A percentile compares a stretch with the other conserved stretches of the same genome.
These are phyloP conservation scores for Alternaria consortialis DNA, from an alignment of 2,329 filamentous ascomycete species.

Conservation along the genomic window DNA sequence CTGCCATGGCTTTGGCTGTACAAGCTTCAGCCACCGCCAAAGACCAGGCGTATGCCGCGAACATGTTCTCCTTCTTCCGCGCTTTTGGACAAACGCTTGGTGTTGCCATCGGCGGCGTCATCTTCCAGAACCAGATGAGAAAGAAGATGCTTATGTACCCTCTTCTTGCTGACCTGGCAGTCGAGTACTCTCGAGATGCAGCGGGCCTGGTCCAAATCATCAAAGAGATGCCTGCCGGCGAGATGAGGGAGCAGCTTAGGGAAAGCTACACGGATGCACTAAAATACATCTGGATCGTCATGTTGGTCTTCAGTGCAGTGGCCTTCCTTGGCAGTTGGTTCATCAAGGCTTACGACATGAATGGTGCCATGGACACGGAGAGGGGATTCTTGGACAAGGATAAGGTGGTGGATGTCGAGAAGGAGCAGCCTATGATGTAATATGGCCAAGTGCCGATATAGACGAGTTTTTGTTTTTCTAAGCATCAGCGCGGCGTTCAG, in stretches of 20 bases:
- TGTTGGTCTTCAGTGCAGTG: conserved; percentile 62
- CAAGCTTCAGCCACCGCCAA: conserved; percentile 67
- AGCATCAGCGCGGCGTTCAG: conserved; percentile 13
- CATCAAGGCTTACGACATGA: conserved; percentile 59
- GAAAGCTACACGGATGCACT: conserved; percentile 64
- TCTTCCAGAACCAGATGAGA: conserved; percentile 73
- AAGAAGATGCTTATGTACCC: conserved; percentile 60
- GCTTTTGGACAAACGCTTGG: conserved; percentile 72
- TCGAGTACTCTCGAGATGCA: conserved; percentile 64
- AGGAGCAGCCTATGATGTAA: conserved; percentile 13
- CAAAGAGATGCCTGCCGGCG: conserved; percentile 60
- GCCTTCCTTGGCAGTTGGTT: conserved; percentile 63
- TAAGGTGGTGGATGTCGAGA: conserved; percentile 33
- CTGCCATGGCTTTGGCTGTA: conserved; percentile 69
- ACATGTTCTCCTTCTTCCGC: conserved; percentile 73
- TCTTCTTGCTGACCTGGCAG: conserved; percentile 58
- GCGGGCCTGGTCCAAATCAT: conserved; percentile 68
- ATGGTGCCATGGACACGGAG: conserved; percentile 58
- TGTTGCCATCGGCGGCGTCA: conserved; percentile 71
- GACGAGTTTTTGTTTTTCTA: conserved; percentile 1
- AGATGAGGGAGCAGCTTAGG: conserved; percentile 54
- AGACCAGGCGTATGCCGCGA: conserved; percentile 68
- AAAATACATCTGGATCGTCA: conserved; percentile 65
- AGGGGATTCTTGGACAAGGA: conserved; percentile 58
- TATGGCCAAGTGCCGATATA: not conserved